Conservation (phyloP, 2,329 filamentous ascomycete species). For the Diaporthe sp. region DNA sequence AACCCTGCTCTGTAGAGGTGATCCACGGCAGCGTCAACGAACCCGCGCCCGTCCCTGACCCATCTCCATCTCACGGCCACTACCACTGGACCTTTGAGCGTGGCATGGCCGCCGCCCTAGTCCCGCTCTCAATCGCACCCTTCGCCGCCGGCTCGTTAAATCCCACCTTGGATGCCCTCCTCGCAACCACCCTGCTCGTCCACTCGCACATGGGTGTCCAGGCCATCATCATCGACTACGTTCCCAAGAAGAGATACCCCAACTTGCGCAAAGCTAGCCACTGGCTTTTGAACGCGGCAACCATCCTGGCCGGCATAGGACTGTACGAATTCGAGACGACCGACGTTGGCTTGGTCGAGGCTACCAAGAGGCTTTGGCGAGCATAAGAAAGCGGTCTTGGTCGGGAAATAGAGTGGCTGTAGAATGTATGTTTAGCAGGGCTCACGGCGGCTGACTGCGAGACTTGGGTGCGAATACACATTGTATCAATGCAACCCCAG, state of each 20-base stretch:
- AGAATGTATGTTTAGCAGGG: background rate
- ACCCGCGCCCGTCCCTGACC: slow-evolving; percentile 79
- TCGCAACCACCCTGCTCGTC: slow-evolving; percentile 86
- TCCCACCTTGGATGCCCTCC: slow-evolving; percentile 86
- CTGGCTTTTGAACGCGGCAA: slow-evolving; percentile 85
- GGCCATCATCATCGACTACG: slow-evolving; percentile 91
- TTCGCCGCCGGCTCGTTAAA: slow-evolving; percentile 94
- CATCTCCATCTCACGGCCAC: slow-evolving; percentile 86
- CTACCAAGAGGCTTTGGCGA: slow-evolving; percentile 89
- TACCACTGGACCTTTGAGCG: slow-evolving; percentile 99
- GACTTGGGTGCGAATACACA: background rate
- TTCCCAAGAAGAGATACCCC: slow-evolving; percentile 80
- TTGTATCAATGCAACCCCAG: slow-evolving; percentile 1
- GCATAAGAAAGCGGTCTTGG: slow-evolving; percentile 65
- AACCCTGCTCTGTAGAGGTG: slow-evolving; percentile 70
- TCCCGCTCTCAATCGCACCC: slow-evolving; percentile 90
- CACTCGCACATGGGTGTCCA: slow-evolving; percentile 98
- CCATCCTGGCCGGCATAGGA: slow-evolving; percentile 85
- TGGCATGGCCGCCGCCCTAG: slow-evolving; percentile 81
- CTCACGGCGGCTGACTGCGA: background rate
- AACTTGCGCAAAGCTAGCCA: slow-evolving; percentile 75
- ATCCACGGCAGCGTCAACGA: slow-evolving; percentile 85
- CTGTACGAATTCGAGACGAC: slow-evolving; percentile 99
- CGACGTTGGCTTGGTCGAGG: slow-evolving; percentile 94
- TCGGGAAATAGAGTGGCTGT: background rate